Base-by-base conservation (phyloP, 441 rosid species). In the Gossypium schwendimanii region DNA sequence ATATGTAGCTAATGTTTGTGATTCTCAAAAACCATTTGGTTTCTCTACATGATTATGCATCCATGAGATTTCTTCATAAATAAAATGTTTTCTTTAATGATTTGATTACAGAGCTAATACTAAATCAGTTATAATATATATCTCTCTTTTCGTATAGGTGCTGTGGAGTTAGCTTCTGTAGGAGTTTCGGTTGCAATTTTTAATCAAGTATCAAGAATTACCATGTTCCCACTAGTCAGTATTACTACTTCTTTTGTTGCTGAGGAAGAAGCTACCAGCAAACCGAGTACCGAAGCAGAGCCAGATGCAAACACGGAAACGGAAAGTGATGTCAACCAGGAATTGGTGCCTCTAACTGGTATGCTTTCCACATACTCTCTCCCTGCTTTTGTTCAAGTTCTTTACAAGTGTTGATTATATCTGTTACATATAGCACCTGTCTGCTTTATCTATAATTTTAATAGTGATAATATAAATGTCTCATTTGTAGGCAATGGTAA, bases 151-250 rank as follows among this genome's bases (percentile, higher is more conserved):
- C 44, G 26, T 67, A 59, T 89, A 72, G 93, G 91, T 66, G 63
- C 81, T 0, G 81, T 79, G 55, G 86, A 83, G 73, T 81, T 75
- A 20, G 84, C 84, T 11, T 78, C 84, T 36, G 82, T 77, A 21
- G 84, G 86, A 54, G 83, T 81, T 17, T 81, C 86, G 0, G 73
- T 83, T n/a, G 86, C 81, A 0, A 69, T 83, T 52, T 79, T 83
- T 62, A 83, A 83, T 78, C 84, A 81, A 76, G 69, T 80, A 57
- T 80, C 86, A 2, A 81, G 81, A 49, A 74, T 83, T n/a, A 73
- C 82, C 3, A 74, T 80, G 62, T 74, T 80, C 77, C 86, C 86
- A 2, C 78, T 80, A 1, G 83, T 82, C 64, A 82, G 83, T 67
- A 62, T 82, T 45, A 82, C 85, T 18, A 78, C 85, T 4, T 82